phyloP scores from a whole-genome alignment of 2,329 filamentous ascomycete species.

The Pseudogymnoascus destructans region DNA sequence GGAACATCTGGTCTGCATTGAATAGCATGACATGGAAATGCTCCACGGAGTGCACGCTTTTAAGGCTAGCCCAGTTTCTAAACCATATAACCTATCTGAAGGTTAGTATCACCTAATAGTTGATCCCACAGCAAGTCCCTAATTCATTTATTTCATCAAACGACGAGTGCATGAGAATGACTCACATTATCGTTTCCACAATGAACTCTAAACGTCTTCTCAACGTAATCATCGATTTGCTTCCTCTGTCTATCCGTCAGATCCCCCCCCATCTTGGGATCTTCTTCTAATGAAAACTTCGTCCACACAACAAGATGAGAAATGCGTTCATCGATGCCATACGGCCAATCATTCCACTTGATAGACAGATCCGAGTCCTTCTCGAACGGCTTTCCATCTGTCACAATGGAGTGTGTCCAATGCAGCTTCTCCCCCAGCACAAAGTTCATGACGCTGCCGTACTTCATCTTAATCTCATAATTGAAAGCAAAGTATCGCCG shows the following conservation, averaged over 20 bases:
- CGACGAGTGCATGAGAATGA: conserved; percentile 11
- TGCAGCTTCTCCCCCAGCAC: conserved; percentile 55
- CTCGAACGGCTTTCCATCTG: conserved; percentile 23
- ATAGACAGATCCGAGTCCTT: conserved; percentile 50
- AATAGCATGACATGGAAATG: conserved; percentile 93
- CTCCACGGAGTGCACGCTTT: conserved; percentile 76
- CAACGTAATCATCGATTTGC: conserved; percentile 60
- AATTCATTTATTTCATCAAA: conserved; percentile 7
- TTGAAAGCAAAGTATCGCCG: conserved; percentile 64
- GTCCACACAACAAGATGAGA: conserved; percentile 87
- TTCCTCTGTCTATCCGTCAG: conserved; percentile 49
- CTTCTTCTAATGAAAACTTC: conserved; percentile 68
- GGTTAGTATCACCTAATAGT: conserved; percentile 25
- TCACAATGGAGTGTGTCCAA: conserved; percentile 46
- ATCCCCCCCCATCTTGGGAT: conserved; percentile 43
- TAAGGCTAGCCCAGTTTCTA: conserved; percentile 77
- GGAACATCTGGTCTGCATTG: conserved; percentile 56
- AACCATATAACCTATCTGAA: conserved; percentile 55
- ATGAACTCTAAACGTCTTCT: conserved; percentile 46
- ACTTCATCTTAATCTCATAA: conserved; percentile 45
- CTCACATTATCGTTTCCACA: conserved; percentile 42
- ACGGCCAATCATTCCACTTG: conserved; percentile 87
- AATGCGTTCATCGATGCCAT: conserved; percentile 65
- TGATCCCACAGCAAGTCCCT: conserved; percentile 21
- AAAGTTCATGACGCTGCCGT: conserved; percentile 70